A percentile compares a stretch with the other conserved stretches of the same genome.
Evolutionary conservation across 768 basidiomycete species (phyloP).

Genomic region (Rhodotorula babjevae): DNA sequence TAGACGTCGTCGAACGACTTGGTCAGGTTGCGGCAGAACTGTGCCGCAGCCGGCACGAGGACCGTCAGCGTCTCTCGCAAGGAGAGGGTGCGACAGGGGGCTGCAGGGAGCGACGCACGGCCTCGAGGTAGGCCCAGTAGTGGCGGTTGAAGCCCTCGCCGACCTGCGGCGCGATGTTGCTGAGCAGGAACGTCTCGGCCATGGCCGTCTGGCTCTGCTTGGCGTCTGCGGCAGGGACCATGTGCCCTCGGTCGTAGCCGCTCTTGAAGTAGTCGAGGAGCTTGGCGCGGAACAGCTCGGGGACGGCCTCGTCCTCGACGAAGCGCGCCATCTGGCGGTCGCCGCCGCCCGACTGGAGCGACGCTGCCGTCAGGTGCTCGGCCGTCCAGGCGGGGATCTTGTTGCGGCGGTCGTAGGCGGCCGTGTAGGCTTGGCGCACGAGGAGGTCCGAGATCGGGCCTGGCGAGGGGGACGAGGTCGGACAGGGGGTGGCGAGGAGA

Average conservation of each 20-base stretch:
- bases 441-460: slow-evolving; percentile 35
- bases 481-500: too few species aligned
- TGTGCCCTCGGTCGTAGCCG: slow-evolving; percentile 75
- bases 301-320: slow-evolving; percentile 73
- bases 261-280: slow-evolving; percentile 31
- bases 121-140: slow-evolving; percentile 48
- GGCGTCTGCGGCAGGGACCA: slow-evolving; percentile 67
- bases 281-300: slow-evolving; percentile 48
- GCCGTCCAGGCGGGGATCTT: slow-evolving; percentile 96
- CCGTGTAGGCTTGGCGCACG: slow-evolving; percentile 28
- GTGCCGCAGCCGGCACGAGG: too few species aligned
- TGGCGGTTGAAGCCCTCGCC: slow-evolving; percentile 96
- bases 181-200: slow-evolving; percentile 90
- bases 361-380: slow-evolving; percentile 80
- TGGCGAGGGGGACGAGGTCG: background rate
- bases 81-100: too few species aligned
- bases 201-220: slow-evolving; percentile 82
- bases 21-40: slow-evolving; percentile 89
- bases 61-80: background rate
- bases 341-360: slow-evolving; percentile 61
- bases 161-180: slow-evolving; percentile 97
- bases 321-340: slow-evolving; percentile 76
- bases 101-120: background rate
- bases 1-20: slow-evolving; percentile 87
- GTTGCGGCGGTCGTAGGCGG: slow-evolving; percentile 78